These are phyloP conservation scores for Vigna angularis DNA, from an alignment of 306 rosid species.

Conservation along the genomic window DNA sequence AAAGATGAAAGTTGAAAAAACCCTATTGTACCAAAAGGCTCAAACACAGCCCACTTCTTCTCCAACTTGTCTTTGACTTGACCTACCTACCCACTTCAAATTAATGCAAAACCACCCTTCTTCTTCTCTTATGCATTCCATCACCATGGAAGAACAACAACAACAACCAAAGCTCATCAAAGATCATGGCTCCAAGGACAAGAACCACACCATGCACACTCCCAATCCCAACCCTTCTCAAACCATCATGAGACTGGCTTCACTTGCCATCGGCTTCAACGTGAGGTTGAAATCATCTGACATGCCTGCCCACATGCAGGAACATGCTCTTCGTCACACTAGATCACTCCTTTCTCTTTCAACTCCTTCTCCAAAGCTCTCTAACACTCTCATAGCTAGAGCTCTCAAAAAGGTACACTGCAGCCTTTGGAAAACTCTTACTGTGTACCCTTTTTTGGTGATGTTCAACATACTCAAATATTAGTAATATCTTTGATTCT, in stretches of 20 bases:
- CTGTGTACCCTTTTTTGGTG: neutral
- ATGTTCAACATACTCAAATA: too few relatives aligned
- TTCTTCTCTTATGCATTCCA: neutral
- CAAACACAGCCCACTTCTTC: slow-evolving; percentile 15
- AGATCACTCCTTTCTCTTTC: slow-evolving; percentile 48
- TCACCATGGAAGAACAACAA: slow-evolving; percentile 36
- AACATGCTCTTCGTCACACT: slow-evolving; percentile 59
- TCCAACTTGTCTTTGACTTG: slow-evolving; percentile 20
- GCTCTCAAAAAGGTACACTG: slow-evolving; percentile 62
- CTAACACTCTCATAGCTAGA: slow-evolving; percentile 62
- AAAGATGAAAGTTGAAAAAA: slow-evolving; percentile 7
- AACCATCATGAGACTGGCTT: slow-evolving; percentile 52
- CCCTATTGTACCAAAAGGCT: neutral
- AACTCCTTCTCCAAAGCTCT: slow-evolving; percentile 42
- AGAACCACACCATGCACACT: slow-evolving; percentile 25
- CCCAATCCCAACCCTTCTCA: slow-evolving; percentile 1
- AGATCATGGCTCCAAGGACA: slow-evolving; percentile 34
- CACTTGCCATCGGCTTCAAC: slow-evolving; percentile 63
- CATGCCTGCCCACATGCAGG: slow-evolving; percentile 70
- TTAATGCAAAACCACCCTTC: slow-evolving; percentile 7
- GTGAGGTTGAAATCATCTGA: slow-evolving; percentile 67
- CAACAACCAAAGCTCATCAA: neutral
- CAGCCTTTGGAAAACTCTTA: neutral
- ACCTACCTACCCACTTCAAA: neutral
- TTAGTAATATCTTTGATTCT: too few relatives aligned